Evolutionary conservation across 2,329 filamentous ascomycete species (phyloP).

Genomic region (Pseudocercospora crystallina): DNA sequence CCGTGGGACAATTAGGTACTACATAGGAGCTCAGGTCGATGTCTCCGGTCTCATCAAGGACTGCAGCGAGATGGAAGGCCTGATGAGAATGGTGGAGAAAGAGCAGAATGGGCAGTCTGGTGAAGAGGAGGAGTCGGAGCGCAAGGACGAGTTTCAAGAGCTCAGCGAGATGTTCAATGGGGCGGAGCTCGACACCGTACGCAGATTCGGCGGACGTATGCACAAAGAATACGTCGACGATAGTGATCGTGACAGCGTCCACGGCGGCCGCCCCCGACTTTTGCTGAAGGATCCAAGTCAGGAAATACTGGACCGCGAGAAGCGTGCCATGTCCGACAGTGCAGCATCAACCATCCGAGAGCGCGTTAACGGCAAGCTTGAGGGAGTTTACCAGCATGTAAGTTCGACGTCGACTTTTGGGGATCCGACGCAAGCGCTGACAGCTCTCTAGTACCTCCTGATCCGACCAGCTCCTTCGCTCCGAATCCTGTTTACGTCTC

Average conservation of each 20-base stretch:
- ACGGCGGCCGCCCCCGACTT: constrained; percentile 43
- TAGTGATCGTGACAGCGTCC: constrained; percentile 42
- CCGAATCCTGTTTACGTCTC: constrained; percentile 52
- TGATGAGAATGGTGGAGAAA: constrained; percentile 42
- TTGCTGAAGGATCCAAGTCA: constrained; percentile 50
- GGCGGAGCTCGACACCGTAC: constrained; percentile 64
- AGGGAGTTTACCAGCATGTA: constrained; percentile 60
- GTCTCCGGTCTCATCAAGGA: constrained; percentile 68
- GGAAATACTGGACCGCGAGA: constrained; percentile 26
- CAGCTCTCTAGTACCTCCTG: constrained; percentile 44
- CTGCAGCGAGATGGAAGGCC: constrained; percentile 63
- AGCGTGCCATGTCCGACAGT: constrained; percentile 17
- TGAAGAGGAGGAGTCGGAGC: constrained; percentile 35
- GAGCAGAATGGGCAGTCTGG: constrained; percentile 34
- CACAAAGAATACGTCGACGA: constrained; percentile 56
- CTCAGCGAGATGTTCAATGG: constrained; percentile 70
- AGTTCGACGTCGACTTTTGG: constrained; percentile 28
- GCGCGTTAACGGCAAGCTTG: constrained; percentile 43
- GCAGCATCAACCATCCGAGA: constrained; percentile 19
- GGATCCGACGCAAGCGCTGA: constrained; percentile 1
- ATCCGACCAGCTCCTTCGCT: constrained; percentile 49
- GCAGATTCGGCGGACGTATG: constrained; percentile 63
- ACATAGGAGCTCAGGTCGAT: constrained; percentile 71
- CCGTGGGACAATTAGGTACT: constrained; percentile 65
- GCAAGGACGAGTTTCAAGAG: constrained; percentile 64